phyloP scores from a whole-genome alignment of 2,329 filamentous ascomycete genomes.

The Trichoderma oligosporum region DNA sequence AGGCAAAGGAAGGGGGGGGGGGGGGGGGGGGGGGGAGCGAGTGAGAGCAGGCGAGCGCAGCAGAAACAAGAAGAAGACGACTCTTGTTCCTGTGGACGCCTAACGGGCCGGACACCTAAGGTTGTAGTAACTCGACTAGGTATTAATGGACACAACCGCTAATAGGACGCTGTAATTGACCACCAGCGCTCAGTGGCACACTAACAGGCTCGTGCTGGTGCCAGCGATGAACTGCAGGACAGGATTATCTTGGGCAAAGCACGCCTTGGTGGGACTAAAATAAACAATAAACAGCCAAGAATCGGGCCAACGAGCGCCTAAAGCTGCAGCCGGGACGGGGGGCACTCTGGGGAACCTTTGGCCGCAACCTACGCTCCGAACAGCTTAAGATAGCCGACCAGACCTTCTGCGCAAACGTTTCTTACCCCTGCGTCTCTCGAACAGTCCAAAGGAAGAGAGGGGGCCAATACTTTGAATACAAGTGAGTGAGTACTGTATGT shows the following conservation, averaged over 20 bases:
- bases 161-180: too few relatives aligned
- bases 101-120: not conserved
- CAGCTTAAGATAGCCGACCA: slow-evolving; percentile 4
- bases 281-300: not conserved
- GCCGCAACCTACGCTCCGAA: too few relatives aligned
- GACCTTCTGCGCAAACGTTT: not conserved
- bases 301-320: too few relatives aligned
- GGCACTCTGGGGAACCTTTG: slow-evolving; percentile 6
- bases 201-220: slow-evolving; percentile 11
- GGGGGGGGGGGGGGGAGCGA: not conserved
- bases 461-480: not conserved
- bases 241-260: not conserved
- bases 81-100: not conserved
- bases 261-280: not conserved
- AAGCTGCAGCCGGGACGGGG: not conserved
- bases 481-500: not conserved
- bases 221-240: slow-evolving; percentile 6
- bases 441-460: too few relatives aligned
- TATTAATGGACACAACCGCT: slow-evolving; percentile 2
- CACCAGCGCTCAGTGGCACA: too few relatives aligned
- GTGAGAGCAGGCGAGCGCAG: not conserved
- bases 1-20: too few relatives aligned
- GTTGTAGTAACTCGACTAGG: too few relatives aligned
- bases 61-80: not conserved
- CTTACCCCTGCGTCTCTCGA: slow-evolving; percentile 5